Evolutionary conservation across 2,329 filamentous ascomycete species (phyloP).

Genomic region (Fusarium compactum): DNA sequence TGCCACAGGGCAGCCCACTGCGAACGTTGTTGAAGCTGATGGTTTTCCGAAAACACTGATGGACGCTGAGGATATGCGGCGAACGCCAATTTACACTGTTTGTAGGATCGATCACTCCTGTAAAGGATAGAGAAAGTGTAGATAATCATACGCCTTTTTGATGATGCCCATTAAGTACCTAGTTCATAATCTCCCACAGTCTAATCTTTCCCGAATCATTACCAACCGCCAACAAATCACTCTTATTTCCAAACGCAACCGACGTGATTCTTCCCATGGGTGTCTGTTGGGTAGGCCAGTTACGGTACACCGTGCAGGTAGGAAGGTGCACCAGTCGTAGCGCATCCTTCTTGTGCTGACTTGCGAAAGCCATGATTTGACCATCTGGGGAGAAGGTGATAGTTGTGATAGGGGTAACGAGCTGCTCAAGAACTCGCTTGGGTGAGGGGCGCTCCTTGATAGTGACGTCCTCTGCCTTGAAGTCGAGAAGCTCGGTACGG

Average conservation of each 20-base stretch:
- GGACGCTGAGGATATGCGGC: not conserved
- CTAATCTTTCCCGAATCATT: constrained; percentile 91
- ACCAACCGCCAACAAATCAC: constrained; percentile 81
- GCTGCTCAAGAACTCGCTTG: constrained; percentile 80
- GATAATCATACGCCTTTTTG: constrained; percentile 39
- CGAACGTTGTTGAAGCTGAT: constrained; percentile 30
- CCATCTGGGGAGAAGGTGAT: constrained; percentile 88
- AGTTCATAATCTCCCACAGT: constrained; percentile 87
- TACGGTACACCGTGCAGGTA: constrained; percentile 92
- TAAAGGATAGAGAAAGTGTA: not conserved
- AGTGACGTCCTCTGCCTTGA: constrained; percentile 56
- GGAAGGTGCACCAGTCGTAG: constrained; percentile 89
- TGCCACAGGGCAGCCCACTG: constrained; percentile 56
- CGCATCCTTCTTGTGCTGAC: constrained; percentile 88
- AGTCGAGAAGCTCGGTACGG: constrained; percentile 71
- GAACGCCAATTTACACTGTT: not conserved
- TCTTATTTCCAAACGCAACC: constrained; percentile 74
- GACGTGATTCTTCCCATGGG: constrained; percentile 85
- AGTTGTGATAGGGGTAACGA: constrained; percentile 85
- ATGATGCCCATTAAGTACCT: constrained; percentile 48
- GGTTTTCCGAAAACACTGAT: not conserved
- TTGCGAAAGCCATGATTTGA: constrained; percentile 88
- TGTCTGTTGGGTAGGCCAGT: constrained; percentile 95
- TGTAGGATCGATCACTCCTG: not conserved
- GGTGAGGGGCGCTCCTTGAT: constrained; percentile 79